Conservation (phyloP, 257 asterid genomes). For the Striga asiatica region DNA sequence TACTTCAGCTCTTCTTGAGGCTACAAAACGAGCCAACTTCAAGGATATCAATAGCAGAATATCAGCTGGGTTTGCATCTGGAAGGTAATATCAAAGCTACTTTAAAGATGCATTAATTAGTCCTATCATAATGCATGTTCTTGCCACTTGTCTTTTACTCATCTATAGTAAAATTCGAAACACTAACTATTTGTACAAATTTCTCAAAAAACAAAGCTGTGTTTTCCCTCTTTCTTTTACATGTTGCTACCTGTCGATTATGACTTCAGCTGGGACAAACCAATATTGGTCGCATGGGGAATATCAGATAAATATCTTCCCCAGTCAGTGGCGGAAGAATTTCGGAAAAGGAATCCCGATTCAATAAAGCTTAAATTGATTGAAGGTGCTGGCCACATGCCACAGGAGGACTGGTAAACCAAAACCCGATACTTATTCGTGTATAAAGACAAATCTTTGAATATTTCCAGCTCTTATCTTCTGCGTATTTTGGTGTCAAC, state of each 20-base stretch:
- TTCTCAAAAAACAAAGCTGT: background rate
- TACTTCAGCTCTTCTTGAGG: constrained; percentile 78
- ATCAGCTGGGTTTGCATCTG: constrained; percentile 72
- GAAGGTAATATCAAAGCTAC: constrained; percentile 43
- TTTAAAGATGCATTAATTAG: too few relatives aligned
- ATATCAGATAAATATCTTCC: constrained; percentile 96
- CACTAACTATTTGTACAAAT: background rate
- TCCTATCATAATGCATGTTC: background rate
- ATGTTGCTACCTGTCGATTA: background rate
- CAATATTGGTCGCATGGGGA: constrained; percentile 83
- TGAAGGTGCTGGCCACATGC: constrained; percentile 99
- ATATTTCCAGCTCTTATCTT: constrained; percentile 7
- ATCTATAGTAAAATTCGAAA: too few relatives aligned
- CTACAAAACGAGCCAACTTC: constrained; percentile 62
- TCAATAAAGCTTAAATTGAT: constrained; percentile 53
- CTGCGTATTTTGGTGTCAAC: constrained; percentile 12
- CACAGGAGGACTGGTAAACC: constrained; percentile 98
- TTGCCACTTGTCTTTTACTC: background rate
- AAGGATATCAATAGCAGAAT: constrained; percentile 47
- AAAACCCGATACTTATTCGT: too few relatives aligned
- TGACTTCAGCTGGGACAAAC: constrained; percentile 76
- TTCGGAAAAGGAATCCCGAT: constrained; percentile 51
- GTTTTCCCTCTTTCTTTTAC: background rate
- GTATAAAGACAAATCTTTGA: too few relatives aligned
- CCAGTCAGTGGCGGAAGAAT: constrained; percentile 77